Percentiles rank a stretch among this genome's conserved stretches.
Conservation (phyloP, 2,329 filamentous ascomycete genomes). For the Clarireedia homoeocarpa region DNA sequence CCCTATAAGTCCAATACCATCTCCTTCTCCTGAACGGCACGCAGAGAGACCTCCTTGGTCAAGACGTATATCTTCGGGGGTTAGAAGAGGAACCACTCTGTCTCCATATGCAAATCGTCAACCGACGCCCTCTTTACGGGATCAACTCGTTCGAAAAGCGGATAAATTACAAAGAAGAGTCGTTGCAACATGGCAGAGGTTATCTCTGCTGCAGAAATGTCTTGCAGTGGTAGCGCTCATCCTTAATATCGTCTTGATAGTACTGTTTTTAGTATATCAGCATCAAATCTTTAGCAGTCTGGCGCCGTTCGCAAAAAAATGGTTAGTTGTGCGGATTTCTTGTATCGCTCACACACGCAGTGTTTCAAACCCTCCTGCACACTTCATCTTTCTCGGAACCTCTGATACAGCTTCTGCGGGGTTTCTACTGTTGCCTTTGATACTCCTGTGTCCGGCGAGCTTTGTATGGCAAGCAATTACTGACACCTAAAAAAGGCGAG, state of each 20-base stretch:
- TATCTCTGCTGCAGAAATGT: slow-evolving; percentile 54
- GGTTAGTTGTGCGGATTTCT: slow-evolving; percentile 29
- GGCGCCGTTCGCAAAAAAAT: slow-evolving; percentile 63
- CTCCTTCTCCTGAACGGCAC: slow-evolving; percentile 35
- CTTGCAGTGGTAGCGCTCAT: slow-evolving; percentile 46
- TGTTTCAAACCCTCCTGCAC: neutral
- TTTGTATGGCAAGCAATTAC: slow-evolving; percentile 45
- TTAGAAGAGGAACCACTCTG: slow-evolving; percentile 18
- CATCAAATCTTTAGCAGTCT: slow-evolving; percentile 72
- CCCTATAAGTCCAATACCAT: slow-evolving; percentile 36
- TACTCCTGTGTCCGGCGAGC: too few species aligned
- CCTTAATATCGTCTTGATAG: slow-evolving; percentile 41
- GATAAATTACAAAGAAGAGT: slow-evolving; percentile 42
- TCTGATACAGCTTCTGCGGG: too few species aligned
- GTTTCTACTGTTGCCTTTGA: too few species aligned
- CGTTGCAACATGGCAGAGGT: slow-evolving; percentile 43
- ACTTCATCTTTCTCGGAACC: too few species aligned
- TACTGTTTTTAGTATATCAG: slow-evolving; percentile 71
- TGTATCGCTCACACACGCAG: neutral
- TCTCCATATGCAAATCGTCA: slow-evolving; percentile 18
- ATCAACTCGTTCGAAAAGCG: slow-evolving; percentile 41
- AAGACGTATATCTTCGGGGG: slow-evolving; percentile 34
- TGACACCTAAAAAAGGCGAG: slow-evolving; percentile 35
- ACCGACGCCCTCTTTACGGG: slow-evolving; percentile 27
- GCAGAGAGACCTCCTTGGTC: slow-evolving; percentile 43